Base-by-base conservation (phyloP, 2,329 filamentous ascomycete genomes). In the Fusarium sp. region DNA sequence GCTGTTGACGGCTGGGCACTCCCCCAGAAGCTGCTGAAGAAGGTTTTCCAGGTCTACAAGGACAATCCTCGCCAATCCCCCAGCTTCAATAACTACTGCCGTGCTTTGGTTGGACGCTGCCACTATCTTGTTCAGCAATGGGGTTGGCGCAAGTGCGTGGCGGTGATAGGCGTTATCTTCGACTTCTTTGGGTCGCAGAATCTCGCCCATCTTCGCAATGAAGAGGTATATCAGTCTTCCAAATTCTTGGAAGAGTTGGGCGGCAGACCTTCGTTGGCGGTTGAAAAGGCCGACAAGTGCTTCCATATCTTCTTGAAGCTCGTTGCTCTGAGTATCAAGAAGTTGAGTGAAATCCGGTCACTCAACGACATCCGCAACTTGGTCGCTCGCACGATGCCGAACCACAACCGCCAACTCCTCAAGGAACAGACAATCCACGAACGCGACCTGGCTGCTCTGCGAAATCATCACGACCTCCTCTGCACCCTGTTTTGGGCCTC, bases 251-350 rank as follows among this genome's bases (percentile, higher is more conserved):
- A 91, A 57, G 83, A 89, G 20, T 86, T 93, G 3, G 83, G 80
- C 29, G 76, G 74, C 10, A 79, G 77, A 3, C 87, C 88, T 2
- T 86, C 83, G 0, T 80, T 93, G 7, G 81, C 81, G 1, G 80
- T 91, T 16, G 85, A 88, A 20, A 81, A 85, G 1, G 86, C 88
- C 47, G 91, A 93, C 76, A 85, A 85, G 22, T 92, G 90, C 76
- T 93, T 93, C 74, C 91, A 93, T 77, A 87, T 93, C 25, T 91
- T 93, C 62, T 83, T 93, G 60, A 93, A 93, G 78, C 85, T 92
- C 18, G 80, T 93, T 38, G 91, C 88, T 2, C 75, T 91, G 58
- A 86, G 87, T 38, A 89, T 93, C 50, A 84, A 85, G 54, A 86
- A 86, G 52, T 82, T 92, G 42, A 83, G 82, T 35, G 81, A 84